These are phyloP conservation scores for Dactylellina leptospora DNA, from an alignment of 2,329 filamentous ascomycete species.

Conservation along the genomic window DNA sequence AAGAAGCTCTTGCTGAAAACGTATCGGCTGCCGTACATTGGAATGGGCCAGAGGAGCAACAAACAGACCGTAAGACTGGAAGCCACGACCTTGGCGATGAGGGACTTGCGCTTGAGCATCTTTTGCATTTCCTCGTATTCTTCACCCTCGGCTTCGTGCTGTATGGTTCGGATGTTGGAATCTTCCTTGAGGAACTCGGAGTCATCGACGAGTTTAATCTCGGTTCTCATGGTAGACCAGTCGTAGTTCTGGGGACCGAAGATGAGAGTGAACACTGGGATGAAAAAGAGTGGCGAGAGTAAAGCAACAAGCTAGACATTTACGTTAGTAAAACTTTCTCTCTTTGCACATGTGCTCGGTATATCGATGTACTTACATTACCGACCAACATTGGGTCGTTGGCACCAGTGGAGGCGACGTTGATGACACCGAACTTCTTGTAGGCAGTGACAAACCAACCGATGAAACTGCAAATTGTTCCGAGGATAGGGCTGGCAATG, in stretches of 20 bases:
- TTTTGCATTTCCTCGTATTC: conserved; percentile 53
- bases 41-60: conserved; percentile 88
- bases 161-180: conserved; percentile 61
- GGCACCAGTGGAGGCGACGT: conserved; percentile 77
- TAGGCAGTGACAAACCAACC: conserved; percentile 82
- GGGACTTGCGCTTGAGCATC: conserved; percentile 62
- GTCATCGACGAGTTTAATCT: conserved; percentile 80
- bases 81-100: conserved; percentile 63
- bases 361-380: conserved; percentile 32
- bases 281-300: conserved; percentile 76
- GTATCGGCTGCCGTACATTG: conserved; percentile 83
- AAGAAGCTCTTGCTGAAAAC: conserved; percentile 85
- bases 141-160: conserved; percentile 61
- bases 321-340: not conserved
- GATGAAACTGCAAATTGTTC: conserved; percentile 73
- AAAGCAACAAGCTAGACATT: conserved; percentile 76
- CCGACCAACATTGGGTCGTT: conserved; percentile 51
- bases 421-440: conserved; percentile 73
- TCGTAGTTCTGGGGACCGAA: conserved; percentile 82
- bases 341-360: not conserved
- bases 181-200: conserved; percentile 64
- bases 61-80: conserved; percentile 73
- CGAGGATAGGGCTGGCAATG: conserved; percentile 73
- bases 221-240: conserved; percentile 79
- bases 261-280: conserved; percentile 76